Conservation (phyloP, 73 alveolate species). For the Breviolum minutum region DNA sequence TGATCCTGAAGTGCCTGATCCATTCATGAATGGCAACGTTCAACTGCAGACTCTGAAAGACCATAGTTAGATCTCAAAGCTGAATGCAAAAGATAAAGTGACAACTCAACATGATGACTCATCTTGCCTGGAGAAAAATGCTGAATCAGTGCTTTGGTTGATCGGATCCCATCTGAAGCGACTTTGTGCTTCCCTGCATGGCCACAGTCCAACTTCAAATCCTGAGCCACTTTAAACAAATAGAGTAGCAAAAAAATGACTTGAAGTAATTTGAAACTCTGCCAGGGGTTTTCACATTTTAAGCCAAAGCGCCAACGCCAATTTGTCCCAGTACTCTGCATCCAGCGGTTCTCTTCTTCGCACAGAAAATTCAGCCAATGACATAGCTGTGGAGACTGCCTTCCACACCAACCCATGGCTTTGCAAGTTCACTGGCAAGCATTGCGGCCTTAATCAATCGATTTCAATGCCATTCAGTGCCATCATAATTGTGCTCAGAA, state of each 20-base stretch:
- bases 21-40: too few species aligned
- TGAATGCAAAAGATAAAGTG: not conserved
- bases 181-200: not conserved
- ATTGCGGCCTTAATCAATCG: not conserved
- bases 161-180: not conserved
- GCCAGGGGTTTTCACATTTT: not conserved
- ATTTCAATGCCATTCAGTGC: too few species aligned
- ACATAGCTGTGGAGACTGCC: not conserved
- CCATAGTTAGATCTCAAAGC: too few species aligned
- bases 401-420: not conserved
- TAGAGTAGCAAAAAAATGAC: not conserved
- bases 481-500: too few species aligned
- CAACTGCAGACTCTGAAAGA: too few species aligned
- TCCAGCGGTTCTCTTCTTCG: not conserved
- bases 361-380: not conserved
- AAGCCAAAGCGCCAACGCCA: not conserved
- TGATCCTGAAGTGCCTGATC: not conserved
- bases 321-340: not conserved
- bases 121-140: not conserved
- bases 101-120: not conserved
- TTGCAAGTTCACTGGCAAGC: not conserved
- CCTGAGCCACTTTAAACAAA: not conserved
- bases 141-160: not conserved
- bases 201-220: not conserved
- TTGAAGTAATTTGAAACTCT: not conserved